phyloP scores from a whole-genome alignment of 306 rosid species.

The Inga leiocalycina region DNA sequence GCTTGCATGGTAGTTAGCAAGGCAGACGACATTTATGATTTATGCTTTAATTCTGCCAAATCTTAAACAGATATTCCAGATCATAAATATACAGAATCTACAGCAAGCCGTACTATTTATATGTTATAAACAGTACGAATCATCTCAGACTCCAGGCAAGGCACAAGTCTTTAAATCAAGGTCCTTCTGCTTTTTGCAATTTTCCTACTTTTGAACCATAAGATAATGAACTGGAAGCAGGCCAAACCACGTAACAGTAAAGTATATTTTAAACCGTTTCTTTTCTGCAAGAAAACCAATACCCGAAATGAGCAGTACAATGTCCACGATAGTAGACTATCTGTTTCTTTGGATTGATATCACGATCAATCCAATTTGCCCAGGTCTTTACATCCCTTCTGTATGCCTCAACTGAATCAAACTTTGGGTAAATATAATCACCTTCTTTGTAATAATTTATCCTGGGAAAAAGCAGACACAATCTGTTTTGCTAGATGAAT shows the following conservation, averaged over 20 bases:
- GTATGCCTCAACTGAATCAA: conserved; percentile 83
- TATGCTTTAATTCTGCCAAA: background rate
- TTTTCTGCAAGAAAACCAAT: conserved; percentile 11
- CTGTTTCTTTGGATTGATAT: conserved; percentile 73
- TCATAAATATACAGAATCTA: background rate
- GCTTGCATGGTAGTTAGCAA: background rate
- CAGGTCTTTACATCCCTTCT: conserved; percentile 80
- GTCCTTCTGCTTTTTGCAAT: background rate
- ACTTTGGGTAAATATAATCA: conserved; percentile 69
- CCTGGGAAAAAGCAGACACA: conserved; percentile 52
- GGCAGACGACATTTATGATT: background rate
- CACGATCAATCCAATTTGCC: conserved; percentile 79
- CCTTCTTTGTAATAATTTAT: conserved; percentile 89
- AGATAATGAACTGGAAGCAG: background rate
- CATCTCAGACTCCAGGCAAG: background rate
- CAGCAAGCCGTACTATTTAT: no score
- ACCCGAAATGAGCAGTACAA: conserved; percentile 96
- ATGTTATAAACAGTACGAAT: background rate
- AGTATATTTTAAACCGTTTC: background rate
- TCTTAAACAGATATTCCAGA: background rate
- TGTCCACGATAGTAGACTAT: conserved; percentile 89
- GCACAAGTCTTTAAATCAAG: background rate
- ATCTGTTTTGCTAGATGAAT: conserved; percentile 19
- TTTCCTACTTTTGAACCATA: background rate
- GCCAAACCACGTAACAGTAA: background rate